A percentile compares a stretch with the other conserved stretches of the same genome.
Evolutionary conservation across 2,329 filamentous ascomycete genomes (phyloP).

Genomic region (Pezicula neosporulosa): DNA sequence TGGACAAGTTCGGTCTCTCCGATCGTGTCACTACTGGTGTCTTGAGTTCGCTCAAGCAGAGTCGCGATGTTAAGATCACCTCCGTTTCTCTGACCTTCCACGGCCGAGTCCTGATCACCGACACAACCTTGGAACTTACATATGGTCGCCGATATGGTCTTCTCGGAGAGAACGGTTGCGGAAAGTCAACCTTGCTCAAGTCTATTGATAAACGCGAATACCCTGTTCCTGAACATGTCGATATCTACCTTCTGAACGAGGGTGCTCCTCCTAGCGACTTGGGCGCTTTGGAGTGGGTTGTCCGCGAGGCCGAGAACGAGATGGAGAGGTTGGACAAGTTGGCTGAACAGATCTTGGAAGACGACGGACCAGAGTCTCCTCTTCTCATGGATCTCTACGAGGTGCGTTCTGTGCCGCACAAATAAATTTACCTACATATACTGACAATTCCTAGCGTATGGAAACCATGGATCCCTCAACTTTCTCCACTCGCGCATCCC

Average conservation of each 20-base stretch:
- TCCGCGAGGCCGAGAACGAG: constrained; percentile 89
- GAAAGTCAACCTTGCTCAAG: constrained; percentile 97
- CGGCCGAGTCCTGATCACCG: constrained; percentile 91
- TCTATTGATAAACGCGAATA: constrained; percentile 91
- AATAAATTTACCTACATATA: constrained; percentile 1
- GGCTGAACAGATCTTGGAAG: constrained; percentile 87
- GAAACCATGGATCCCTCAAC: constrained; percentile 98
- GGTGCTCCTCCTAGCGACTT: constrained; percentile 86
- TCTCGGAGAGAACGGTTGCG: constrained; percentile 97
- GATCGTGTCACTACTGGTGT: constrained; percentile 99
- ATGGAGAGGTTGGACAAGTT: constrained; percentile 84
- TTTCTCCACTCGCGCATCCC: constrained; percentile 90
- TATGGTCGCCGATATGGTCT: constrained; percentile 92
- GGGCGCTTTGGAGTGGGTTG: constrained; percentile 95
- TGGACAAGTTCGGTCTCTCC: constrained; percentile 94
- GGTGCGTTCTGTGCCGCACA: constrained; percentile 49
- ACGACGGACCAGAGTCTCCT: constrained; percentile 86
- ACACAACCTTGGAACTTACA: constrained; percentile 89
- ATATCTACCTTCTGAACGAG: constrained; percentile 98
- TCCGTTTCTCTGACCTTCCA: constrained; percentile 95
- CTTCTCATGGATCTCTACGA: constrained; percentile 94
- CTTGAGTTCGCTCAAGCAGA: constrained; percentile 76
- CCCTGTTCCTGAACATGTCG: constrained; percentile 92
- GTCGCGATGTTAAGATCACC: constrained; percentile 95
- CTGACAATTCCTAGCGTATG: constrained; percentile 66